Evolutionary conservation across 2,329 filamentous ascomycete genomes (phyloP), one percentile per base, ranked within the genome.

Genomic region (Alternaria solani): DNA sequence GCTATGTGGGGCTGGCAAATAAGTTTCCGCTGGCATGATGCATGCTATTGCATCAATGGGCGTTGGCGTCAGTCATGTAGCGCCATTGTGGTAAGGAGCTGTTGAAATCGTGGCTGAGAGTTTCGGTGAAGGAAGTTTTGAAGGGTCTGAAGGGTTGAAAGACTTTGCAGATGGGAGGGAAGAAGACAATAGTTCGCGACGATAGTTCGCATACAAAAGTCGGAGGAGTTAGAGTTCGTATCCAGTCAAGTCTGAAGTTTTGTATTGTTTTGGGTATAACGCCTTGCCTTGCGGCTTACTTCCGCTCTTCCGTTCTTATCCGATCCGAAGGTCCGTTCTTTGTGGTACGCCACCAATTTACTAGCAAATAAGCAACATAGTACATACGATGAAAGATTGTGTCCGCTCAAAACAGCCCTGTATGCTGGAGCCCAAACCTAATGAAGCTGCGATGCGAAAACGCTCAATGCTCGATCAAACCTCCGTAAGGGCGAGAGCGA

Each of bases 401-500:
- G 26, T 51, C 30, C 38, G 57, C 53, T 57, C 57, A 9, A 42
- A 28, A 60, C 57, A 60, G 57, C 34, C 30, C 26, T 57, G 8
- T 57, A 61, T 55, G 54, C 59, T 61, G 51, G 61, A 61, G 64
- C 56, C 49, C 55, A 42, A 46, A 51, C 51, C 51, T 36, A 51
- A 39, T 36, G 43, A 49, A 38, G 26, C 39, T 42, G 41, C 23
- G 46, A 23, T 51, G 48, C 55, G 26, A 53, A 25, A 58, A 65
- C 59, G 62, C 63, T 59, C 42, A 61, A 62, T 41, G 65, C 63
- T 67, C 65, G 30, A 67, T 67, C 65, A 57, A 65, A 51, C 64
- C 62, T 42, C 34, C n/a, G 9, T 46, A 47, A 26, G 26, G 63
- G 63, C 52, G 65, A 67, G 65, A 67, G 65, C 63, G 53, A 28